Evolutionary conservation across 139 green algal genomes (phyloP), one percentile per base, ranked within the genome.

Genomic region (Marvania coccoides): DNA sequence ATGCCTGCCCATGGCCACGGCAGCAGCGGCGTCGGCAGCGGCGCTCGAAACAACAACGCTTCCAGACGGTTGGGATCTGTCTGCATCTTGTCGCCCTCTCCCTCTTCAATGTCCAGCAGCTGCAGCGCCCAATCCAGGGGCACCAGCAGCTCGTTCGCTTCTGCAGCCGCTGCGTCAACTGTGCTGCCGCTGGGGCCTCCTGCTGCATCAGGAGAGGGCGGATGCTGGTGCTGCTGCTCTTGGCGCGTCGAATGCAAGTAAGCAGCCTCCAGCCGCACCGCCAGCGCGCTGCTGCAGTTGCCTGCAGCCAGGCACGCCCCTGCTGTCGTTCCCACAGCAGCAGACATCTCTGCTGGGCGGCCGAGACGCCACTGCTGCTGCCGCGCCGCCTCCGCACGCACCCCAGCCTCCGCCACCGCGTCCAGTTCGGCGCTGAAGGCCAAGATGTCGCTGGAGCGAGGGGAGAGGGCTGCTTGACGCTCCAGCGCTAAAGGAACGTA

Each of bases 401-500:
- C 42, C 19, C 42, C 42, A 28, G 42, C 42, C 19, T 19, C 19
- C 19, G 19, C 42, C 19, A 51, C 19, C 19, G 42, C 42, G 19
- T 19, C 19, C 19, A 51, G 19, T 12, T 59, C 51, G 36, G 9
- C 10, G 12, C 36, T 9, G 12, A 40, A 59, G 12, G 34, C 51
- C 12, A 59, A 12, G 51, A 26, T 26, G 12, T 12, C 12, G 19
- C 12, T 9, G 12, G 10, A 26, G 19, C 12, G 51, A 9, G 9
- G 14, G 3, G 68, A 61, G 24, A 4, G 10, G 19, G 39, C 39
- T 0, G 39, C 61, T 19, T 34, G 13, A 1, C 51, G 19, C 70
- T 94, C 87, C 54, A 94, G 64, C 26, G 61, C 60, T 38, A 92
- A 37, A 1, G 87, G 87, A 29, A 90, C 66, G 12, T 73, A 26